Evolutionary conservation across 805 yeast genomes (phyloP).

Genomic region (Vanderwaltozyma tropicalis): DNA sequence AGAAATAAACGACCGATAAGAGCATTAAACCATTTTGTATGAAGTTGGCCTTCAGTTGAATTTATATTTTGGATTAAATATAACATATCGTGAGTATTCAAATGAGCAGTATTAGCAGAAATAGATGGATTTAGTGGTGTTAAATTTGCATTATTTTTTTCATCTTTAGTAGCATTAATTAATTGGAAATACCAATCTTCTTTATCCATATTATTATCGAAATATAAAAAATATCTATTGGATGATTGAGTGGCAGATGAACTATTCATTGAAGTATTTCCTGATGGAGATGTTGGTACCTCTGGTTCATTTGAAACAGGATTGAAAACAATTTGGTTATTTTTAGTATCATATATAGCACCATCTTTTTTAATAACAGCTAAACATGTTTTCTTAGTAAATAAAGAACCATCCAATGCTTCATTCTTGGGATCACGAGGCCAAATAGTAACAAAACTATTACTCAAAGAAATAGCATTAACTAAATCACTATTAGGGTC

Average conservation of each 20-base stretch:
- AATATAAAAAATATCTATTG: constrained; percentile 49
- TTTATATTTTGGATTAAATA: constrained; percentile 66
- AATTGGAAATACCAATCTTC: constrained; percentile 91
- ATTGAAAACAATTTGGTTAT: constrained; percentile 1
- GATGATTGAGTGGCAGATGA: constrained; percentile 3
- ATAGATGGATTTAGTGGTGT: constrained; percentile 42
- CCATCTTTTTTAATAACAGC: constrained; percentile 46
- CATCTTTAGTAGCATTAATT: constrained; percentile 56
- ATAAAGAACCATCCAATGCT: constrained; percentile 57
- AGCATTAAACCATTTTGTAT: constrained; percentile 88
- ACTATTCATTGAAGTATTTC: not conserved
- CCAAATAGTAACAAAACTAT: constrained; percentile 71
- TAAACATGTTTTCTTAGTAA: constrained; percentile 70
- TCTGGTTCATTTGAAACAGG: not conserved
- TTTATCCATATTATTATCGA: constrained; percentile 69
- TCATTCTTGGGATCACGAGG: constrained; percentile 49
- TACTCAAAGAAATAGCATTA: constrained; percentile 69
- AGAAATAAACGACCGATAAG: constrained; percentile 73
- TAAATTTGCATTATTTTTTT: constrained; percentile 14
- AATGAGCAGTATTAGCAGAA: constrained; percentile 66
- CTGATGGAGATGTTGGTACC: not conserved
- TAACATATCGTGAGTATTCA: constrained; percentile 59
- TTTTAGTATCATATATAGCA: constrained; percentile 13
- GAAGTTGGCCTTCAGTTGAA: constrained; percentile 72
- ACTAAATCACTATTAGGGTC: constrained; percentile 36